phyloP scores from a whole-genome alignment of 106 monocot genomes.

The Gastrodia elata region DNA sequence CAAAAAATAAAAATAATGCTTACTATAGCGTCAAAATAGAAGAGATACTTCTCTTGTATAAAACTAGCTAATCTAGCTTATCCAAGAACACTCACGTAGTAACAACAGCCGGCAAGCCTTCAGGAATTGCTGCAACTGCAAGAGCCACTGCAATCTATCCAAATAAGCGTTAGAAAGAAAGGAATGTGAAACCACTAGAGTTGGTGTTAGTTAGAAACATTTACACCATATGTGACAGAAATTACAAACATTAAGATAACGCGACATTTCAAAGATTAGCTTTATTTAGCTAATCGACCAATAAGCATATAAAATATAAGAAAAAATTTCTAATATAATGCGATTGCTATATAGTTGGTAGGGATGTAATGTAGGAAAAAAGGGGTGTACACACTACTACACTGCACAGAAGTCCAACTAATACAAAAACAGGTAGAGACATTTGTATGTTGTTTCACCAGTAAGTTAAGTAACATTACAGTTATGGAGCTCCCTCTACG shows the following conservation, averaged over 20 bases:
- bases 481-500: no score
- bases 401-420: not conserved
- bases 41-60: not conserved
- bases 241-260: not conserved
- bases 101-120: constrained; percentile 98
- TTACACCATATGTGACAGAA: not conserved
- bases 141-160: constrained; percentile 90
- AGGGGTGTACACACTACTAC: not conserved
- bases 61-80: not conserved
- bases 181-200: not conserved
- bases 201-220: not conserved
- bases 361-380: not conserved
- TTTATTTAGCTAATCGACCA: not conserved
- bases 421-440: no score
- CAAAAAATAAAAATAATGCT: not conserved
- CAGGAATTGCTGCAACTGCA: constrained; percentile 98
- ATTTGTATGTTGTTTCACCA: no score
- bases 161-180: constrained; percentile 9
- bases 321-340: not conserved
- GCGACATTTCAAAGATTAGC: not conserved
- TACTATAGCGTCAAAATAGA: not conserved
- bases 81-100: constrained; percentile 61
- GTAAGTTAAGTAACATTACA: no score
- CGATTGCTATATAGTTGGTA: not conserved
- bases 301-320: not conserved